These are phyloP conservation scores for Gaultheria prostrata DNA, from an alignment of 148 eudicot species.

Conservation along the genomic window DNA sequence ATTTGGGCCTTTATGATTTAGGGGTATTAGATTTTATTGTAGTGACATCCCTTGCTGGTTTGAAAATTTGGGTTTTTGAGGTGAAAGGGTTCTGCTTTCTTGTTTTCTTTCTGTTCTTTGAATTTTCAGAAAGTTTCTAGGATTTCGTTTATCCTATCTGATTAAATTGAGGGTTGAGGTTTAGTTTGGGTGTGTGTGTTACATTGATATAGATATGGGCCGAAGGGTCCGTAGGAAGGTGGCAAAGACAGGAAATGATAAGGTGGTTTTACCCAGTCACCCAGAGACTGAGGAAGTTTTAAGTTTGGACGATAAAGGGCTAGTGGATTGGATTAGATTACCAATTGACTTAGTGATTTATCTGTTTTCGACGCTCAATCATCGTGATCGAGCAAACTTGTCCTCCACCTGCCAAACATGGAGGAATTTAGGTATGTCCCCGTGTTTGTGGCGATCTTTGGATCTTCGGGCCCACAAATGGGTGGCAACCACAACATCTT, in stretches of 20 bases:
- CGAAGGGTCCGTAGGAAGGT: slow-evolving; percentile 49
- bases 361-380: slow-evolving; percentile 68
- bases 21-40: neutral
- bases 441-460: slow-evolving; percentile 73
- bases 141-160: neutral
- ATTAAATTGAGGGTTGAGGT: neutral
- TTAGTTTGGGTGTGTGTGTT: slow-evolving; percentile 9
- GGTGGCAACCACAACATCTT: slow-evolving; percentile 36
- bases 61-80: neutral
- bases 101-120: neutral
- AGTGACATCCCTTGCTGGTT: neutral
- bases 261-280: slow-evolving; percentile 27
- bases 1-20: neutral
- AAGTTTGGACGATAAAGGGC: slow-evolving; percentile 19
- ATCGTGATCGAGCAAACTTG: slow-evolving; percentile 79
- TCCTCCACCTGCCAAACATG: slow-evolving; percentile 70
- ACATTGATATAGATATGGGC: slow-evolving; percentile 29
- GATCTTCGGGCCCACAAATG: slow-evolving; percentile 77
- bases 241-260: slow-evolving; percentile 36
- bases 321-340: slow-evolving; percentile 74
- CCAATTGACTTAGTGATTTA: slow-evolving; percentile 86
- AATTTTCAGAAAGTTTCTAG: neutral
- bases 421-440: slow-evolving; percentile 56
- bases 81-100: neutral
- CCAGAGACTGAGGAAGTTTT: slow-evolving; percentile 29